A percentile compares a stretch with the other conserved stretches of the same genome.
Evolutionary conservation across 2,329 filamentous ascomycete species (phyloP).

Genomic region (Fusarium albosuccineum): DNA sequence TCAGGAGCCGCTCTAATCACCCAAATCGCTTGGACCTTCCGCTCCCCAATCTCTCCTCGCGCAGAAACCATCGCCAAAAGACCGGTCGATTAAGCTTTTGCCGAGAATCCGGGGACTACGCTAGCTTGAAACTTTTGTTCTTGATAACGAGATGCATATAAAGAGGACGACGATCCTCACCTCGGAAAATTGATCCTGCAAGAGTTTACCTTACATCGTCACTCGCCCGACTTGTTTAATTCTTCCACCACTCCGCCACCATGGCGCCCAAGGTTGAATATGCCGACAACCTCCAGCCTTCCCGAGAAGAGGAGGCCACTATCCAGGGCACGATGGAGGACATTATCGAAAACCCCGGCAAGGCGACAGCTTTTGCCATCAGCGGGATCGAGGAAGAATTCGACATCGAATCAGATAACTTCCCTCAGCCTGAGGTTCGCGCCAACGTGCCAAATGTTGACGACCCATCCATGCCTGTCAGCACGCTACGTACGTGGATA

Average conservation of each 20-base stretch:
- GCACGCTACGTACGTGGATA: constrained; percentile 59
- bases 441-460: constrained; percentile 23
- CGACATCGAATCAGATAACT: constrained; percentile 33
- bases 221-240: too few relatives aligned
- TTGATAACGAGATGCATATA: neutral
- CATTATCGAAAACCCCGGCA: constrained; percentile 21
- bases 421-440: constrained; percentile 20
- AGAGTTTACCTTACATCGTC: neutral
- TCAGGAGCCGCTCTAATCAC: neutral
- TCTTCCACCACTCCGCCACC: neutral
- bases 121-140: neutral
- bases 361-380: constrained; percentile 27
- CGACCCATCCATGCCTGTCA: constrained; percentile 36
- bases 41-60: too few relatives aligned
- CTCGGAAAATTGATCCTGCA: too few relatives aligned
- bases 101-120: constrained; percentile 4
- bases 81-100: neutral
- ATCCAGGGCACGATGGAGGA: constrained; percentile 17
- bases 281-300: neutral
- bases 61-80: neutral
- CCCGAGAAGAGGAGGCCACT: constrained; percentile 2
- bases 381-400: constrained; percentile 22
- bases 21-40: constrained; percentile 3
- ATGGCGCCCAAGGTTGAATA: constrained; percentile 9
- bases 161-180: neutral